Percentiles rank a stretch among this genome's conserved stretches.
Conservation (phyloP, 148 eudicot genomes). For the Chenopodium berlandieri region DNA sequence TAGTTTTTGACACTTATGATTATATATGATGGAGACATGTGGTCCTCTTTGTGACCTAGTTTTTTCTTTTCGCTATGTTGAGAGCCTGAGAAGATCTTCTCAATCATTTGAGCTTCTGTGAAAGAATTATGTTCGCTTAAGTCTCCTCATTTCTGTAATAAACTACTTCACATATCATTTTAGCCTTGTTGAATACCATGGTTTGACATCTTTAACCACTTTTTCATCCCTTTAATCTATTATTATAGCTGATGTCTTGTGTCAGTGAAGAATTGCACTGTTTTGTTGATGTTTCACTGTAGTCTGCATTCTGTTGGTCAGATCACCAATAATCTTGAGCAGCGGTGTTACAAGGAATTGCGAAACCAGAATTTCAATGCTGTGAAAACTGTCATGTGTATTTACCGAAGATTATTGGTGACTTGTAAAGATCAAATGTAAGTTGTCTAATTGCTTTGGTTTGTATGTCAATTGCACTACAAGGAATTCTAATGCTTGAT, state of each 20-base stretch:
- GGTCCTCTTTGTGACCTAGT: neutral
- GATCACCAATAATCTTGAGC: conserved; percentile 85
- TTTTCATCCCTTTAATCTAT: neutral
- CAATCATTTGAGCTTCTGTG: neutral
- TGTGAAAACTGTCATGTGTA: conserved; percentile 67
- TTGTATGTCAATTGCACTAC: neutral
- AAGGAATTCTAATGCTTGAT: too few species aligned
- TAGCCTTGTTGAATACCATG: neutral
- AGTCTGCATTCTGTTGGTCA: conserved; percentile 34
- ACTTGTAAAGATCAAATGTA: conserved; percentile 95
- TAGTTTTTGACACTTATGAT: neutral
- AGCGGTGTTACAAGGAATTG: conserved; percentile 88
- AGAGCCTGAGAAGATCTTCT: neutral
- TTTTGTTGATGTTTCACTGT: conserved; percentile 8
- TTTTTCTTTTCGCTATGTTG: neutral
- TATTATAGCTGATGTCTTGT: neutral
- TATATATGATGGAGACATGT: neutral
- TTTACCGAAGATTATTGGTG: conserved; percentile 72
- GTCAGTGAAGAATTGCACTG: neutral
- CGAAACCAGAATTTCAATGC: conserved; percentile 59
- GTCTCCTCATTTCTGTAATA: neutral
- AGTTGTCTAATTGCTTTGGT: conserved; percentile 31
- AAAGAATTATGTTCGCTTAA: neutral
- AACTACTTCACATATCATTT: neutral
- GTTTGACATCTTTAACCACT: neutral